Evolutionary conservation across 140 eudicot species (phyloP).

Genomic region (Bidens hawaiensis): DNA sequence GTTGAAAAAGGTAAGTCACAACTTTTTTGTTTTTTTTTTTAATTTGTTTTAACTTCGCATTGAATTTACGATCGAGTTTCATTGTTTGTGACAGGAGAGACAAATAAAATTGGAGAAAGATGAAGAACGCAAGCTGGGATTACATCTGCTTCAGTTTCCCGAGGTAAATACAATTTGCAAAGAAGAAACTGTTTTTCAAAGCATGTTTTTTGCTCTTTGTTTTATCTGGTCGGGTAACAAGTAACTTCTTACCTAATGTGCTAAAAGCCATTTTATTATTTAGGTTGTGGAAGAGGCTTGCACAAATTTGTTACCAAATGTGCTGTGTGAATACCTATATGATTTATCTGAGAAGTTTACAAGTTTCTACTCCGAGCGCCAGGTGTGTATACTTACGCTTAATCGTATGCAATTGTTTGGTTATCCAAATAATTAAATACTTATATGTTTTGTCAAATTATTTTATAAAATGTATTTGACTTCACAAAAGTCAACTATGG

Average conservation of each 20-base stretch:
- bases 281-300: slow-evolving; percentile 83
- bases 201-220: neutral
- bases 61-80: slow-evolving; percentile 4
- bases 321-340: slow-evolving; percentile 71
- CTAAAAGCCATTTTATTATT: neutral
- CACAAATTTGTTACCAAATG: slow-evolving; percentile 62
- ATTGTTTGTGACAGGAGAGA: slow-evolving; percentile 40
- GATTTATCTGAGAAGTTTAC: slow-evolving; percentile 75
- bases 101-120: slow-evolving; percentile 51
- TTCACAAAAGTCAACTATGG: neutral
- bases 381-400: slow-evolving; percentile 39
- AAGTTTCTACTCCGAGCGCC: slow-evolving; percentile 70
- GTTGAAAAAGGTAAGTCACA: slow-evolving; percentile 55
- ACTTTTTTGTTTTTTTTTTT: neutral
- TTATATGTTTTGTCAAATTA: neutral
- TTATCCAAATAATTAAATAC: neutral
- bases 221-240: neutral
- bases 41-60: neutral
- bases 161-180: slow-evolving; percentile 49
- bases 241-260: neutral
- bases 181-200: neutral
- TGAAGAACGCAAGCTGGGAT: slow-evolving; percentile 78
- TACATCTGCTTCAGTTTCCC: slow-evolving; percentile 82
- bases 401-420: neutral
- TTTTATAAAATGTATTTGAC: neutral